These are phyloP conservation scores for Gossypium sturtianum DNA, from an alignment of 345 rosid species.

Conservation along the genomic window DNA sequence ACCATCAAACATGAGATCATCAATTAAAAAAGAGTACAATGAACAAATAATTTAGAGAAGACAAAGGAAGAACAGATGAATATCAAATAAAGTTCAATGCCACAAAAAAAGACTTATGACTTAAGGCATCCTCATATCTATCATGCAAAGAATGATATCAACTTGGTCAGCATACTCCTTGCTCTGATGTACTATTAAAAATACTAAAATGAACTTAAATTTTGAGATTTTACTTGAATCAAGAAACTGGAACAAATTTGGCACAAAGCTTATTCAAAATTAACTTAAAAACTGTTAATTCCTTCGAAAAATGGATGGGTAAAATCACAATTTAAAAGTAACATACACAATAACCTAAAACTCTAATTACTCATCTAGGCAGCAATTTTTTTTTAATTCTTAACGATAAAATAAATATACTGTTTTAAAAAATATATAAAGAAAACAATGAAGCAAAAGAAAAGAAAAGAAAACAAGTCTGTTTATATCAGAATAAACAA, in stretches of 20 bases:
- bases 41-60: not conserved
- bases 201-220: not conserved
- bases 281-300: not conserved
- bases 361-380: not conserved
- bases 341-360: not conserved
- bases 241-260: not conserved
- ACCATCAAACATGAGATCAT: not conserved
- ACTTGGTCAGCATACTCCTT: not conserved
- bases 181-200: not conserved
- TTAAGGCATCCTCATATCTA: not conserved
- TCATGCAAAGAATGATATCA: not conserved
- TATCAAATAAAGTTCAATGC: conserved; percentile 4
- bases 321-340: not conserved
- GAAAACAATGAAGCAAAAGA: not conserved
- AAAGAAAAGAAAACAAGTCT: not conserved
- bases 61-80: not conserved
- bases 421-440: not conserved
- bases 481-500: not conserved
- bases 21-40: not conserved
- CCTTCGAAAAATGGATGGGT: not conserved
- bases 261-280: not conserved
- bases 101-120: not conserved
- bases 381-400: not conserved
- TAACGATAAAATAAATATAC: not conserved
- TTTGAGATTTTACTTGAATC: not conserved